Evolutionary conservation across 257 asterid genomes (phyloP).

Genomic region (Gentiana dahurica): DNA sequence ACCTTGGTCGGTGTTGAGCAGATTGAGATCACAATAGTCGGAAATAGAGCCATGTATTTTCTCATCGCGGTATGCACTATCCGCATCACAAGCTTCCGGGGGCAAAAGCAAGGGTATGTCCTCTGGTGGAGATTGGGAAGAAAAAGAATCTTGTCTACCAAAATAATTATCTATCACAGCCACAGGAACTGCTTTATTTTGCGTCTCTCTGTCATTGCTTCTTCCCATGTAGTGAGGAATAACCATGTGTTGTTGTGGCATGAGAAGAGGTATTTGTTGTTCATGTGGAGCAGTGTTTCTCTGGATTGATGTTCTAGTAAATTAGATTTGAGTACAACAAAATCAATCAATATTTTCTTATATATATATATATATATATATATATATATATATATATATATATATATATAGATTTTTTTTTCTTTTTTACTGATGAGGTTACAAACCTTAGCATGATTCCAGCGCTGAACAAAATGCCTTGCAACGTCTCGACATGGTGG

Average conservation of each 20-base stretch:
- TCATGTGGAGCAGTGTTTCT: constrained; percentile 86
- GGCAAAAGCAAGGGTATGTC: constrained; percentile 87
- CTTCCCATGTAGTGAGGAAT: constrained; percentile 95
- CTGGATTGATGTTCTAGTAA: constrained; percentile 29
- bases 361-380: constrained; percentile 1
- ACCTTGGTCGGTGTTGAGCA: constrained; percentile 18
- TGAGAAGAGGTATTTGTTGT: constrained; percentile 76
- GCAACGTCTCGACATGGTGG: constrained; percentile 95
- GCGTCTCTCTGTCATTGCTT: constrained; percentile 38
- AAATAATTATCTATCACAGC: constrained; percentile 19
- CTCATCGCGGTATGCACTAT: constrained; percentile 20
- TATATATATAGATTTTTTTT: not conserved
- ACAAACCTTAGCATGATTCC: constrained; percentile 96
- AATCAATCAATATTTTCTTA: constrained; percentile 16
- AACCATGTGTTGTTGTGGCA: constrained; percentile 98
- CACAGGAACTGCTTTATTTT: constrained; percentile 18
- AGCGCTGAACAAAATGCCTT: constrained; percentile 91
- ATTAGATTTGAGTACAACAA: constrained; percentile 1
- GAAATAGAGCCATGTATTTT: constrained; percentile 23
- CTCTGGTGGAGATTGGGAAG: constrained; percentile 59
- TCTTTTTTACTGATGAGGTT: constrained; percentile 1
- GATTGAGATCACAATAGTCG: constrained; percentile 14
- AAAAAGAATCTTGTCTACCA: constrained; percentile 36
- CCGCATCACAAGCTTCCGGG: constrained; percentile 52
- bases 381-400: constrained; percentile 6